Base-by-base conservation (phyloP, 2,329 filamentous ascomycete species). In the Colletotrichum godetiae region DNA sequence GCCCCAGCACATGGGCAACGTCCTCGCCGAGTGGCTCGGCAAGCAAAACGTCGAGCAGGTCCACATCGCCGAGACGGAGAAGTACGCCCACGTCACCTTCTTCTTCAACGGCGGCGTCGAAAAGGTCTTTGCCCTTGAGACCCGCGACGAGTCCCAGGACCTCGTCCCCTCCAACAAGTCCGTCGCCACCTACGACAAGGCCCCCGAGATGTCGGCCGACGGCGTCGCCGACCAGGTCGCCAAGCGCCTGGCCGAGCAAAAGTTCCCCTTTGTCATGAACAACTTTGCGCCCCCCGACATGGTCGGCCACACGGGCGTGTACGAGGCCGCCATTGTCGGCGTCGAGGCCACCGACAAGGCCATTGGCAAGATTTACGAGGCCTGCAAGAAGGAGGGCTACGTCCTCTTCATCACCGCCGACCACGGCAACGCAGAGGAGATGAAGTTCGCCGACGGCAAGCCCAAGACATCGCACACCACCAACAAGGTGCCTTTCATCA, bases 41-140 rank as follows among this genome's bases (percentile, higher is more conserved):
- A 97, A 96, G 88, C 93, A 98, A 85, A 91, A 90, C 57, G 88
- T 97, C 75, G 92, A 95, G 87, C 97, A 99, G 86, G 97, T 96
- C 78, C 97, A 99, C 87, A 91, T 98, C 78, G 97, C 97, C 70
- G 97, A 99, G 90, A 99, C 97, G 2, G 97, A 99, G 85, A 99
- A 99, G 88, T 99, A 99, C 84, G 97, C 97, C 46, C 97, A 99
- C 87, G 97, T 99, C 76, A 98, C 97, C 70, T 98, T 98, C 90
- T 98, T 98, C 91, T 98, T 98, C 92, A 99, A 99, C 86, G 97
- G 97, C 71, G 97, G 97, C 81, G 94, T 98, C 66, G 97, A 99
- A 88, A 97, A 98, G 88, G 94, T 94, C 76, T 99, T 98, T 86
- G 92, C 93, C 67, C 92, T 95, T 60, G 97, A 99, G 86, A 92